These are phyloP conservation scores for Metahyphopichia silvanorum DNA, from an alignment of 805 yeast genomes.

Conservation along the genomic window DNA sequence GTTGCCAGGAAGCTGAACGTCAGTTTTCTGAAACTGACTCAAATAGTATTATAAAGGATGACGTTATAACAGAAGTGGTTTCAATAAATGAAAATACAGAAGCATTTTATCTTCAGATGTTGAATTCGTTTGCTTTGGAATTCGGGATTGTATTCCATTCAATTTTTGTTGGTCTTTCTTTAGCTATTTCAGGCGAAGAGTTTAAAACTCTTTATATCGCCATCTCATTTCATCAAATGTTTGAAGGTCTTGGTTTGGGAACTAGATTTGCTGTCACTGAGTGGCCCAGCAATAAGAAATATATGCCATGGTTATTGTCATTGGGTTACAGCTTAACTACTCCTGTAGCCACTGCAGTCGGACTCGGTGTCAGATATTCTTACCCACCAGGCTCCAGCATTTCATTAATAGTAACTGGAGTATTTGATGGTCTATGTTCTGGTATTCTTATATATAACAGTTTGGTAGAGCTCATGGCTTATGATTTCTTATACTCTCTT, in stretches of 20 bases:
- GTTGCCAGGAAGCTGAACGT: conserved; percentile 1
- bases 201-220: conserved; percentile 71
- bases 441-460: conserved; percentile 36
- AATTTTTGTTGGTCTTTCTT: conserved; percentile 72
- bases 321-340: conserved; percentile 27
- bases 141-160: conserved; percentile 84
- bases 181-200: conserved; percentile 77
- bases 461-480: conserved; percentile 37
- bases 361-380: conserved; percentile 30
- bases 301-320: conserved; percentile 32
- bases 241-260: conserved; percentile 85
- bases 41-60: neutral
- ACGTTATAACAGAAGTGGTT: conserved; percentile 18
- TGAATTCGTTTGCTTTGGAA: conserved; percentile 50
- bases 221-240: conserved; percentile 71
- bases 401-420: conserved; percentile 30
- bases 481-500: conserved; percentile 31
- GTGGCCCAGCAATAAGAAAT: conserved; percentile 31
- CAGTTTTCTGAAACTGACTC: neutral
- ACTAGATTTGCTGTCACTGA: conserved; percentile 49
- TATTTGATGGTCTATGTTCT: conserved; percentile 32
- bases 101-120: conserved; percentile 7
- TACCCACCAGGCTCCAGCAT: conserved; percentile 32
- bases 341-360: conserved; percentile 33
- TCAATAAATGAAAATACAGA: conserved; percentile 19